Evolutionary conservation across 495 filamentous ascomycete species (phyloP), one percentile per base, ranked within the genome.

Genomic region (Penicillium samsonianum): DNA sequence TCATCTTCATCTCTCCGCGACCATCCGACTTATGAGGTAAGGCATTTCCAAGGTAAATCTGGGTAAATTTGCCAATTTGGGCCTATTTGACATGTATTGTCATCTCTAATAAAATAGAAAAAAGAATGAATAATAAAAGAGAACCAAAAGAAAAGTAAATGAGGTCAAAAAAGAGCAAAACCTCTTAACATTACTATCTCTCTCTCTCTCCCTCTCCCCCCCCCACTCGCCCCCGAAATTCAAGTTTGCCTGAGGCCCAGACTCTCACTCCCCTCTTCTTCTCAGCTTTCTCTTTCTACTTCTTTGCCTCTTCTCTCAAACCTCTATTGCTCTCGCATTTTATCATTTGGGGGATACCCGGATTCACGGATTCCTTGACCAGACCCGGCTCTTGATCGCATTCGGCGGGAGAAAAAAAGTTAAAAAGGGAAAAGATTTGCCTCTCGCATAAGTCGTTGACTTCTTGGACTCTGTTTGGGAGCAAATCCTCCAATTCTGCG

Each of bases 381-480:
- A 26, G 25, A 53, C 25, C 53, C 58, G 48, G 62, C 53, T 42
- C 59, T 58, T 67, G 57, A 66, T 63, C 57, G 57, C 53, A 69
- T 67, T 67, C 66, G 67, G 64, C 58, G 40, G 31, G 14, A 50
- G 26, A 23, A 49, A 35, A 60, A 66, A 66, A 60, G 46, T 58
- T 52, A 22, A 60, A 25, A 57, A 53, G 35, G 53, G 43, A 57
- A 63, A 60, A 65, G 65, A 67, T 69, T 69, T 67, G 62, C 67
- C 67, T 67, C 61, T 63, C 55, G 59, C 64, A 61, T 65, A 63
- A 62, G 58, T 50, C 17, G 23, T 41, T 28, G 25, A 53, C 53
- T 30, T 31, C 42, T 40, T 48, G 9, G 45, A 45, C 33, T 28
- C 50, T 50, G 26, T 26, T 31, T 25, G 23, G 23, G 3, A 31